Evolutionary conservation across 2,329 filamentous ascomycete species (phyloP).

Genomic region (Curvularia verruculosa): DNA sequence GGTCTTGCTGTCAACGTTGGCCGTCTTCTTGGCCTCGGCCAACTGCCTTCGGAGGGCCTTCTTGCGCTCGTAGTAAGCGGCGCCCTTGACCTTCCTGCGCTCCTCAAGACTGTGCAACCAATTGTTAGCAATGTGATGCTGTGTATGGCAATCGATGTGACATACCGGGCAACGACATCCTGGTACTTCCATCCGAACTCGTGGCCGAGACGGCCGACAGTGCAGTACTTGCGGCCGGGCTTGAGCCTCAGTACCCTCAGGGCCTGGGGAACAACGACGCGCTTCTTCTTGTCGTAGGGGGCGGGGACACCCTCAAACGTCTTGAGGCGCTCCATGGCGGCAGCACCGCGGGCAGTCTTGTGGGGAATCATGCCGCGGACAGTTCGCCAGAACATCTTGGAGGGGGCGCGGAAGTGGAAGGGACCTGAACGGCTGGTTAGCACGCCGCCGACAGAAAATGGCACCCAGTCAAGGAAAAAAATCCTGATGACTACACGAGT

Average conservation of each 20-base stretch:
- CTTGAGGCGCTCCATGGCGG: conserved; percentile 98
- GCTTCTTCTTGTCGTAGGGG: conserved; percentile 99
- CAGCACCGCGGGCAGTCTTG: conserved; percentile 98
- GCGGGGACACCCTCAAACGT: conserved; percentile 99
- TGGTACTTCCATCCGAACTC: conserved; percentile 99
- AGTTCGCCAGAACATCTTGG: conserved; percentile 99
- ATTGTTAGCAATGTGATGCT: conserved; percentile 24
- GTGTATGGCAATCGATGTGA: conserved; percentile 36
- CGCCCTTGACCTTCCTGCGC: conserved; percentile 98
- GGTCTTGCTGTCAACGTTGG: conserved; percentile 84
- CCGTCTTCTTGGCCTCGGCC: conserved; percentile 89
- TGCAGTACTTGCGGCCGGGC: conserved; percentile 99
- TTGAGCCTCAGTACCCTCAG: conserved; percentile 95
- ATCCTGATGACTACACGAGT: background rate
- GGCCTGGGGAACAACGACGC: conserved; percentile 98
- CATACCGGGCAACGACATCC: conserved; percentile 96
- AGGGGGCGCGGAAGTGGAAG: conserved; percentile 99
- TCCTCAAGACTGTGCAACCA: conserved; percentile 81
- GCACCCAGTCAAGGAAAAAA: background rate
- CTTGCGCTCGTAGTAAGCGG: conserved; percentile 99
- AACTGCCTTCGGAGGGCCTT: conserved; percentile 92
- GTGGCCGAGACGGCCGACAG: conserved; percentile 94
- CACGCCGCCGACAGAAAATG: conserved; percentile 1
- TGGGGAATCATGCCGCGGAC: conserved; percentile 99
- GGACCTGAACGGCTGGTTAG: conserved; percentile 67